These are phyloP conservation scores for Cenchrus americanus DNA, from an alignment of 176 grass and related monocot genomes.

Conservation along the genomic window DNA sequence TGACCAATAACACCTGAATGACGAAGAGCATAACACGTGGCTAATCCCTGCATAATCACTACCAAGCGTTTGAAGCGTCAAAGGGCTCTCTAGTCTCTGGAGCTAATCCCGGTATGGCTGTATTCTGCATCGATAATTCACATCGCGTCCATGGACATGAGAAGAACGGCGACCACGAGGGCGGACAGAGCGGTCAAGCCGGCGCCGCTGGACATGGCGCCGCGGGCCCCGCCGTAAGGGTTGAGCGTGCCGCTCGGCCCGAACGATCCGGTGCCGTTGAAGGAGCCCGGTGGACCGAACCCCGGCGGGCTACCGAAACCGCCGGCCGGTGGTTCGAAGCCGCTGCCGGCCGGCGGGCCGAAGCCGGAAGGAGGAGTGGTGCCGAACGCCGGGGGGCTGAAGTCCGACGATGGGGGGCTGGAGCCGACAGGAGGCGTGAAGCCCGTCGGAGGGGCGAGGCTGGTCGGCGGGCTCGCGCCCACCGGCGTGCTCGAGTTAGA, in stretches of 20 bases:
- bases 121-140: slow-evolving; percentile 14
- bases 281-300: slow-evolving; percentile 30
- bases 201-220: neutral
- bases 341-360: slow-evolving; percentile 29
- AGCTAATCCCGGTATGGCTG: slow-evolving; percentile 4
- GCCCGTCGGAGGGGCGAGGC: slow-evolving; percentile 31
- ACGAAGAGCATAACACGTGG: neutral
- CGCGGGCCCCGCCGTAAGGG: slow-evolving; percentile 32
- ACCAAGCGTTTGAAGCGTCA: neutral
- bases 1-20: neutral
- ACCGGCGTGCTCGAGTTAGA: slow-evolving; percentile 46
- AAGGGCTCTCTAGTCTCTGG: neutral
- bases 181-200: slow-evolving; percentile 2
- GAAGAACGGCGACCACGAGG: neutral
- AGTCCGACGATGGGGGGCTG: slow-evolving; percentile 45
- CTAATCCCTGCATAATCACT: slow-evolving; percentile 7
- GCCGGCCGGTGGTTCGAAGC: slow-evolving; percentile 15
- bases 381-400: slow-evolving; percentile 28
- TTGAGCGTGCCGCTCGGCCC: slow-evolving; percentile 53
- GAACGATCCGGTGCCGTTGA: slow-evolving; percentile 52
- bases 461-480: slow-evolving; percentile 28
- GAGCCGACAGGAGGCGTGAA: slow-evolving; percentile 47
- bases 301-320: slow-evolving; percentile 28
- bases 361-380: slow-evolving; percentile 31
- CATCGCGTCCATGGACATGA: slow-evolving; percentile 21